A percentile compares a stretch with the other conserved stretches of the same genome.
Conservation (phyloP, 1,284 basidiomycete species). For the Tranzscheliella williamsii region DNA sequence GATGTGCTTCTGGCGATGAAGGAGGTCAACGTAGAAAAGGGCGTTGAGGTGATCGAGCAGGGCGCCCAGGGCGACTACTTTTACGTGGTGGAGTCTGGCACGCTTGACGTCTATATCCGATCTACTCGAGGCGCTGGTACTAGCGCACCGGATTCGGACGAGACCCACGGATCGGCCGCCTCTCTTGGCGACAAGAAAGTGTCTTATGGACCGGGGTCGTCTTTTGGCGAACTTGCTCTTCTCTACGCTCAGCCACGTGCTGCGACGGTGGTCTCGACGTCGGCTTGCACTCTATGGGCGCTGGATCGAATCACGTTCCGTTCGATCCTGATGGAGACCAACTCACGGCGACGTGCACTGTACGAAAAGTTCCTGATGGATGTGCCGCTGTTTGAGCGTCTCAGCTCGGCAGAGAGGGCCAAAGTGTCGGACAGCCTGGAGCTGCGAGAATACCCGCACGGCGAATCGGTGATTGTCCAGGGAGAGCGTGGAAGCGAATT, state of each 20-base stretch:
- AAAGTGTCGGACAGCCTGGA: slow-evolving; percentile 96
- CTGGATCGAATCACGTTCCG: slow-evolving; percentile 97
- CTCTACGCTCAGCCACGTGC: slow-evolving; percentile 98
- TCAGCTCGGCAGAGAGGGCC: slow-evolving; percentile 84
- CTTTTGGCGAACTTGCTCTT: slow-evolving; percentile 93
- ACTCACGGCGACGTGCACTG: slow-evolving; percentile 77
- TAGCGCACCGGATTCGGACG: slow-evolving; percentile 32
- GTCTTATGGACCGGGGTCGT: slow-evolving; percentile 80
- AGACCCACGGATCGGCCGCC: slow-evolving; percentile 11
- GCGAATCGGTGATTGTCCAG: slow-evolving; percentile 82
- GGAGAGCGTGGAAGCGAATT: slow-evolving; percentile 96
- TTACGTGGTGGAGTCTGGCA: slow-evolving; percentile 91
- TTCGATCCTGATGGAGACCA: slow-evolving; percentile 74
- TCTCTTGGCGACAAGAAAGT: slow-evolving; percentile 62
- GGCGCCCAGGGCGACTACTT: slow-evolving; percentile 97
- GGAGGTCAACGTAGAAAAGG: slow-evolving; percentile 74
- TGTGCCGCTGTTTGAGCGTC: slow-evolving; percentile 83
- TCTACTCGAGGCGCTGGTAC: slow-evolving; percentile 24
- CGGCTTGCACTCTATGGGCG: slow-evolving; percentile 84
- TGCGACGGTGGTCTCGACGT: slow-evolving; percentile 85
- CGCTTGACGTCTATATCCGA: slow-evolving; percentile 81
- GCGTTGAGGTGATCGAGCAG: slow-evolving; percentile 89
- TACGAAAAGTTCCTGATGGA: slow-evolving; percentile 92
- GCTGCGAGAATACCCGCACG: slow-evolving; percentile 78
- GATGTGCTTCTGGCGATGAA: slow-evolving; percentile 95